Conservation (phyloP, 2,329 filamentous ascomycete species). For the Lecanoromycetidae sp. region DNA sequence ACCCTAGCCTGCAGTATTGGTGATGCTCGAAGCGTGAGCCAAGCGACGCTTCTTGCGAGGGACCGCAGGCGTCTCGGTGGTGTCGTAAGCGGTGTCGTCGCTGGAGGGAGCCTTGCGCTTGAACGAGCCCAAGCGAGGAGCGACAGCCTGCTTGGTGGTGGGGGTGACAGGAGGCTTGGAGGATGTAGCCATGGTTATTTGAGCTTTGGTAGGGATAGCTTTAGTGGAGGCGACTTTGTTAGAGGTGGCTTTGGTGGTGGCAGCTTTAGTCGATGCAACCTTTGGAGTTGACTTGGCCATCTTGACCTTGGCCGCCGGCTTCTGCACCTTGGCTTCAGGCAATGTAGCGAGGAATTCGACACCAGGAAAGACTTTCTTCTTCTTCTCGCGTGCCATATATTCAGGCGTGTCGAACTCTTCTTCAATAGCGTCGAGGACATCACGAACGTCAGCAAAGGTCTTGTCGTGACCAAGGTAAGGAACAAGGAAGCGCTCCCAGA, state of each 20-base stretch:
- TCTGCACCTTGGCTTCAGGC: neutral
- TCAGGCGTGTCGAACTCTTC: constrained; percentile 14
- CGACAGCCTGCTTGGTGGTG: too few species aligned
- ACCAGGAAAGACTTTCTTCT: constrained; percentile 7
- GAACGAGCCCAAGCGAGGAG: too few species aligned
- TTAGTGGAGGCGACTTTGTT: too few species aligned
- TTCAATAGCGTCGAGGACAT: constrained; percentile 13
- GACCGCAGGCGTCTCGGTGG: too few species aligned
- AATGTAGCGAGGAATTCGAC: constrained; percentile 8
- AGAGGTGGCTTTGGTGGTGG: neutral
- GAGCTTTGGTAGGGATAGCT: too few species aligned
- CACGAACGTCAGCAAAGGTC: constrained; percentile 3
- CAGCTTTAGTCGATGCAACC: too few species aligned
- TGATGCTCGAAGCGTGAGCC: too few species aligned
- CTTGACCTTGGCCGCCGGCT: neutral
- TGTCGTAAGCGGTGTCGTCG: neutral
- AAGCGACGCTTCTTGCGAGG: neutral
- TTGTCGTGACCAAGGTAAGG: constrained; percentile 9
- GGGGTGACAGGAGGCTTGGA: too few species aligned
- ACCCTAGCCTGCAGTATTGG: too few species aligned
- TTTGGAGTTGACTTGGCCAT: neutral
- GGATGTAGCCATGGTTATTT: too few species aligned
- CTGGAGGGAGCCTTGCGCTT: neutral
- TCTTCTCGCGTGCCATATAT: neutral
- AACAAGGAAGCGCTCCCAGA: constrained; percentile 7